phyloP scores from a whole-genome alignment of 805 yeast species.

The Lachancea thermotolerans region DNA sequence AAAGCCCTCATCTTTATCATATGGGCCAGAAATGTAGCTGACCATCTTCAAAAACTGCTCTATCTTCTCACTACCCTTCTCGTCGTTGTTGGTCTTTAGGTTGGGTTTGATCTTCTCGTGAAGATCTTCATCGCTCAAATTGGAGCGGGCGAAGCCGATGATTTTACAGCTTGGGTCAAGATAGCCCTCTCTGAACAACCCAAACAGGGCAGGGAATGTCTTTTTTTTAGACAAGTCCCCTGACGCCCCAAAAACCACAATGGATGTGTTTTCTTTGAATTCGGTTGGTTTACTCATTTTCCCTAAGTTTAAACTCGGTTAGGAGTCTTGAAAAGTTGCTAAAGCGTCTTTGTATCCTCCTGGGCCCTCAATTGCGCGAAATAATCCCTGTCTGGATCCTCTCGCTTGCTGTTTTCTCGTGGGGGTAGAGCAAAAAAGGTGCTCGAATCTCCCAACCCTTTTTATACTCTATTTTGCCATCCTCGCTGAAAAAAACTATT shows the following conservation, averaged over 20 bases:
- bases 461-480: background rate
- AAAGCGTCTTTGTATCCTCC: background rate
- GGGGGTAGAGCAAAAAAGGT: background rate
- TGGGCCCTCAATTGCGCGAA: too few species aligned
- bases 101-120: slow-evolving; percentile 56
- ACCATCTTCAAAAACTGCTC: slow-evolving; percentile 61
- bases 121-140: slow-evolving; percentile 60
- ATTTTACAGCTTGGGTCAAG: slow-evolving; percentile 65
- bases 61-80: slow-evolving; percentile 35
- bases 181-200: slow-evolving; percentile 68
- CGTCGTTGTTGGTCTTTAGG: slow-evolving; percentile 50
- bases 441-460: background rate
- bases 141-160: slow-evolving; percentile 88
- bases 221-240: slow-evolving; percentile 95
- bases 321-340: too few species aligned
- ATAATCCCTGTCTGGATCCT: background rate
- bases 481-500: background rate
- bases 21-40: slow-evolving; percentile 68
- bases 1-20: slow-evolving; percentile 77
- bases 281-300: slow-evolving; percentile 14
- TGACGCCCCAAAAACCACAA: slow-evolving; percentile 89
- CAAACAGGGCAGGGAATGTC: slow-evolving; percentile 83
- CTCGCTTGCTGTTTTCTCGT: slow-evolving; percentile 1
- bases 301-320: too few species aligned
- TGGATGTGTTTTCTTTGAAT: slow-evolving; percentile 59